Conservation (phyloP, 257 asterid genomes). For the Rehmannia glutinosa region DNA sequence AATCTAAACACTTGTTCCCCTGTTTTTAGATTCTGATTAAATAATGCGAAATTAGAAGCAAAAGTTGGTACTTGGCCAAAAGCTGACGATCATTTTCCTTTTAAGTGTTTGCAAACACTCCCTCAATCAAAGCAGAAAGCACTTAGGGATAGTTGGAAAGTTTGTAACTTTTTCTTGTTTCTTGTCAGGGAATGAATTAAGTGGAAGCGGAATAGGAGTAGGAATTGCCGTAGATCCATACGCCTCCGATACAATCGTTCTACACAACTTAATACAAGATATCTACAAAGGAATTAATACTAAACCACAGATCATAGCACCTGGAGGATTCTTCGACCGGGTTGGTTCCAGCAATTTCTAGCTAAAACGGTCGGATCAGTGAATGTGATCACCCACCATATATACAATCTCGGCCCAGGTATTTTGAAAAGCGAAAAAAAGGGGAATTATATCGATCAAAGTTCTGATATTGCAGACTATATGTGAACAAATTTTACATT, state of each 20-base stretch:
- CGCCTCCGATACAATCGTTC: slow-evolving; percentile 24
- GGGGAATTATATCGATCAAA: no score
- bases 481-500: not conserved
- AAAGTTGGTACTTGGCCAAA: no score
- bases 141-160: no score
- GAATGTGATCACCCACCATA: slow-evolving; percentile 33
- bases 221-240: slow-evolving; percentile 30
- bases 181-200: slow-evolving; percentile 35
- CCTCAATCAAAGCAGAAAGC: no score
- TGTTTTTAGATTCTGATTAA: no score
- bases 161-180: not conserved
- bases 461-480: not conserved
- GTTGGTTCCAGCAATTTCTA: slow-evolving; percentile 31
- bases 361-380: slow-evolving; percentile 25
- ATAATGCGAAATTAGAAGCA: no score
- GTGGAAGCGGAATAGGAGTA: slow-evolving; percentile 33
- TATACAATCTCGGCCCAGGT: slow-evolving; percentile 40
- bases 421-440: no score
- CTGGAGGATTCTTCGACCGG: slow-evolving; percentile 38
- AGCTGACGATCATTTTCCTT: no score
- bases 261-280: slow-evolving; percentile 25
- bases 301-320: slow-evolving; percentile 35
- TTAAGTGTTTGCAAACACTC: no score
- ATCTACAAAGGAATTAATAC: slow-evolving; percentile 18
- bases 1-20: no score